Base-by-base conservation (phyloP, 257 asterid genomes). In the Ilex asprella region DNA sequence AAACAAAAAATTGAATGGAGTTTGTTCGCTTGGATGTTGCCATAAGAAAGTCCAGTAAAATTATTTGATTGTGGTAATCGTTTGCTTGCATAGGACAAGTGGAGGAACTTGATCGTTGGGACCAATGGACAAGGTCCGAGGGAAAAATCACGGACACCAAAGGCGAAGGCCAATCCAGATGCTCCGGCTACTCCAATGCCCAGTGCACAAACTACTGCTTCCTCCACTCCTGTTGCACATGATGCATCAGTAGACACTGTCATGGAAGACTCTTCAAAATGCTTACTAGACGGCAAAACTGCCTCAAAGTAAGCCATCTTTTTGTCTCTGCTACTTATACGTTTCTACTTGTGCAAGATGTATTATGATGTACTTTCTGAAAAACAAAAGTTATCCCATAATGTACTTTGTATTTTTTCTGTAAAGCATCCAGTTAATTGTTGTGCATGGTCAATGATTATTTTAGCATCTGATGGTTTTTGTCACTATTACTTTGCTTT, bases 101-200 rank as follows among this genome's bases (percentile, higher is more conserved):
- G 96, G 96, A 71, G 98, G 65, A 91, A 91, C 74, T 75, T 91
- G 81, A 84, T 79, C 61, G 92, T 81, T 12, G 72, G 80, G 57
- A 91, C 93, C 54, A 86, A 64, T 76, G 95, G 87, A 44, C 82
- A 72, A 74, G 82, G 77, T 2, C 71, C 88, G 12, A 81, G 88
- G 70, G 95, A 82, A 12, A 91, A 80, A 69, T 77, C 87, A 7
- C 84, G 79, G 83, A 50, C 74, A 60, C 74, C 65, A 8, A 87
- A 88, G 60, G 74, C 58, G 21, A 88, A 84, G 79, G 65, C 61
- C 55, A 72, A 47, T 75, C 55, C 83, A 62, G 91, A 86, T 16
- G 44, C 75, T 55, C 72, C 78, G 41, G 85, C 80, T 55, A 59
- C 82, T 65, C 84, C 85, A 16, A 32, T 72, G 67, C 56, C 81